A percentile compares a stretch with the other conserved stretches of the same genome.
These are phyloP conservation scores for Fusarium sp. DNA, from an alignment of 2,329 filamentous ascomycete genomes.

Conservation along the genomic window DNA sequence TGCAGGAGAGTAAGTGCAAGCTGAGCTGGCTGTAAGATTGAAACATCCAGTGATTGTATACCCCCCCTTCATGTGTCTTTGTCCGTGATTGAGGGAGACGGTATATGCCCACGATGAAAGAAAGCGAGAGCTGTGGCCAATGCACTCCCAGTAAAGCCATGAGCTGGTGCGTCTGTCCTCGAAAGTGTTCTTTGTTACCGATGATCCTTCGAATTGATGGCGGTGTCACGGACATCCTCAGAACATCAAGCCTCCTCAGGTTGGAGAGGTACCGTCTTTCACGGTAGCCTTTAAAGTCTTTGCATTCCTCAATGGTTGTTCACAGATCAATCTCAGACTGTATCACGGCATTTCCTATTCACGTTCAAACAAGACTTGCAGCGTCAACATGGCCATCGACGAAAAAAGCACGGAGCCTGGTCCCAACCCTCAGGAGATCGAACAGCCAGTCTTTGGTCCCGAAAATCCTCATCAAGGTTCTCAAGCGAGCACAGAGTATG, in stretches of 20 bases:
- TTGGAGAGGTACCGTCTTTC: neutral
- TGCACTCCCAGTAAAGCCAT: neutral
- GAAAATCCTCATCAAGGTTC: neutral
- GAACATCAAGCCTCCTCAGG: neutral
- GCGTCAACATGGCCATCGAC: slow-evolving; percentile 1
- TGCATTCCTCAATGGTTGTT: neutral
- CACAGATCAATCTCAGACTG: neutral
- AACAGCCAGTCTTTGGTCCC: neutral
- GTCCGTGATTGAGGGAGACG: neutral
- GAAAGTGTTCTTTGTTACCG: slow-evolving; percentile 3
- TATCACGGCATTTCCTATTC: neutral
- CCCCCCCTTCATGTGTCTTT: no score
- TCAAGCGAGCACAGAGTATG: neutral
- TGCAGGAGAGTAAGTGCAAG: no score
- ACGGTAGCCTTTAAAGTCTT: neutral
- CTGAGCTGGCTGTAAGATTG: no score
- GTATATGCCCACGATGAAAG: neutral
- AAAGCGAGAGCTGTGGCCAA: neutral
- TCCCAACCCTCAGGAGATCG: neutral
- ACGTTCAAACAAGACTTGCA: neutral
- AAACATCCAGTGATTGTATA: no score
- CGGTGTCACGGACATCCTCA: neutral
- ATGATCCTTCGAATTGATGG: neutral
- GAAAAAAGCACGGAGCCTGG: neutral
- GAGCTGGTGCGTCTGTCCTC: neutral